phyloP scores from a whole-genome alignment of 2,329 filamentous ascomycete genomes.

The Cladophialophora chaetospira region DNA sequence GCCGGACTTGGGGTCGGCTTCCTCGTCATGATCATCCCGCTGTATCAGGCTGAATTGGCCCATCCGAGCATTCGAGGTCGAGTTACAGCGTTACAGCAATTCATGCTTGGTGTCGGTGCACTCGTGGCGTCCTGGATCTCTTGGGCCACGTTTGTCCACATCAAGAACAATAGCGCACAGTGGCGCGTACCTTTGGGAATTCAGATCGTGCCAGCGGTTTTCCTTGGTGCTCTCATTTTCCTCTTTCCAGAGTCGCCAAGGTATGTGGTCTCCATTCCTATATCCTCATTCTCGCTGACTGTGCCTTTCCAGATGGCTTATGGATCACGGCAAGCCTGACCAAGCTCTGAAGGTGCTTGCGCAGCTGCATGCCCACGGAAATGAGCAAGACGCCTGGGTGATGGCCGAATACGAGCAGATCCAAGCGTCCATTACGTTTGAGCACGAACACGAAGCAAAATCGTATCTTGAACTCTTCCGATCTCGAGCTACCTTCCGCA shows the following conservation, averaged over 20 bases:
- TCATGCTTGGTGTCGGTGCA: constrained; percentile 77
- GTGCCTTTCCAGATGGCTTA: constrained; percentile 66
- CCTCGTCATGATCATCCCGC: constrained; percentile 65
- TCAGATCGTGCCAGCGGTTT: constrained; percentile 68
- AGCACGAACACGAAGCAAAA: constrained; percentile 70
- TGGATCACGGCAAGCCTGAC: constrained; percentile 68
- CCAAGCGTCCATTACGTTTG: constrained; percentile 64
- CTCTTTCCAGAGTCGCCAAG: constrained; percentile 64
- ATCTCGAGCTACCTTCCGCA: constrained; percentile 67
- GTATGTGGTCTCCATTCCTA: constrained; percentile 34
- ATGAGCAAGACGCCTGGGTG: constrained; percentile 68
- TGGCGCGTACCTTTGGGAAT: constrained; percentile 69
- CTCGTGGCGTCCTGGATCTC: constrained; percentile 73
- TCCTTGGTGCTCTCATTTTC: constrained; percentile 67
- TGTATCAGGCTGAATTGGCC: constrained; percentile 78
- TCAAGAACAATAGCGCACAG: constrained; percentile 53
- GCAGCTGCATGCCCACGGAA: constrained; percentile 68
- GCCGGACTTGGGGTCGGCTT: constrained; percentile 67
- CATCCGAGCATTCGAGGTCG: constrained; percentile 76
- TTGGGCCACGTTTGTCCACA: constrained; percentile 63
- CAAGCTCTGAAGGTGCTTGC: constrained; percentile 68
- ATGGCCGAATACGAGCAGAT: constrained; percentile 73
- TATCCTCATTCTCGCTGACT: constrained; percentile 40
- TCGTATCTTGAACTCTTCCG: constrained; percentile 70
- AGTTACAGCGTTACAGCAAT: constrained; percentile 75